Percentiles rank a stretch among this genome's conserved stretches.
Evolutionary conservation across 2,329 filamentous ascomycete species (phyloP).

Genomic region (Colletotrichum melonis): DNA sequence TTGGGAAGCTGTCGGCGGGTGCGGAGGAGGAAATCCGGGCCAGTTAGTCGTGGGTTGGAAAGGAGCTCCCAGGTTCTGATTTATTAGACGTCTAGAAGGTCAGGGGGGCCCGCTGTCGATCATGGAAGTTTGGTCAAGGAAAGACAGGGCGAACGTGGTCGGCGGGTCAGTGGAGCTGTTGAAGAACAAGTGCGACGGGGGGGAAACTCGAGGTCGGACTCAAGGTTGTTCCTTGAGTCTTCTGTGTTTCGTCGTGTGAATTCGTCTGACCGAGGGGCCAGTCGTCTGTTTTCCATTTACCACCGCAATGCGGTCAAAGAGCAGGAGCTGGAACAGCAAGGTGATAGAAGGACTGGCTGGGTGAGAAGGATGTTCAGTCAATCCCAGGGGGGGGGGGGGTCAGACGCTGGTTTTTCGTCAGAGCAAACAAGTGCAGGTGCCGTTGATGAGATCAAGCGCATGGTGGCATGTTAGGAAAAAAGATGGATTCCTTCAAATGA

Average conservation of each 20-base stretch:
- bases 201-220: constrained; percentile 8
- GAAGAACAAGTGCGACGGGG: background rate
- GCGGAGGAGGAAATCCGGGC: constrained; percentile 1
- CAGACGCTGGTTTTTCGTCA: background rate
- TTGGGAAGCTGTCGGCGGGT: constrained; percentile 16
- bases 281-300: constrained; percentile 23
- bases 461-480: background rate
- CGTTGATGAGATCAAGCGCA: constrained; percentile 3
- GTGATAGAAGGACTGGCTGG: background rate
- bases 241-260: constrained; percentile 31
- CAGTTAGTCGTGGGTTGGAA: constrained; percentile 8
- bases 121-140: constrained; percentile 28
- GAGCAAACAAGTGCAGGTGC: background rate
- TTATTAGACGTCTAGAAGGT: constrained; percentile 30
- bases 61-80: constrained; percentile 13
- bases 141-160: constrained; percentile 23
- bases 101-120: constrained; percentile 30
- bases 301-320: constrained; percentile 22
- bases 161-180: constrained; percentile 29
- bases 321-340: background rate
- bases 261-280: constrained; percentile 33
- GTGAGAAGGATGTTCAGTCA: background rate
- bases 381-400: background rate
- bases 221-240: constrained; percentile 33
- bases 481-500: background rate